Evolutionary conservation across 1,139 yeast genomes (phyloP).

Genomic region (Zygoascus hellenicus): DNA sequence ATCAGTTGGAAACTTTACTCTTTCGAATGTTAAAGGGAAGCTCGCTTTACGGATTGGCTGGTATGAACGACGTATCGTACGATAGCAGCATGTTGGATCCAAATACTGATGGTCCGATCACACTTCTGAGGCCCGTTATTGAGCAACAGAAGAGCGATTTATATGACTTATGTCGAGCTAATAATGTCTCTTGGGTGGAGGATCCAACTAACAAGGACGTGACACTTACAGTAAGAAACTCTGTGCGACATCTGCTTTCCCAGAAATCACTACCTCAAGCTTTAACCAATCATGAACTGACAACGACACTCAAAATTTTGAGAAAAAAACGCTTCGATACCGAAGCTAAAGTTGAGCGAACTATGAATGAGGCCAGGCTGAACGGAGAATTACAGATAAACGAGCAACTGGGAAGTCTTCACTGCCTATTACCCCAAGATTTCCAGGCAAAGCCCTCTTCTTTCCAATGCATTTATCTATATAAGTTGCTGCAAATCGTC

Average conservation of each 20-base stretch:
- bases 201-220: conserved; percentile 59
- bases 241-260: conserved; percentile 26
- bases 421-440: conserved; percentile 3
- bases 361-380: neutral
- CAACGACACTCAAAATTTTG: conserved; percentile 1
- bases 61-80: conserved; percentile 30
- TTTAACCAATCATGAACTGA: neutral
- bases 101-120: conserved; percentile 19
- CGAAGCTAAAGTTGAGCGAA: neutral
- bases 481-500: conserved; percentile 13
- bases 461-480: conserved; percentile 12
- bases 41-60: conserved; percentile 53
- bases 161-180: conserved; percentile 40
- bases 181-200: conserved; percentile 55
- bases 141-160: conserved; percentile 42
- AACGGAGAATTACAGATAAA: neutral
- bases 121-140: conserved; percentile 50
- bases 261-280: conserved; percentile 5
- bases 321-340: neutral
- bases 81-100: conserved; percentile 18
- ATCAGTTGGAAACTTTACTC: conserved; percentile 65
- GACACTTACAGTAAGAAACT: conserved; percentile 51
- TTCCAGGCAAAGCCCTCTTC: conserved; percentile 12
- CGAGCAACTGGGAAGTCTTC: neutral
- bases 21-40: conserved; percentile 52